Percentiles rank a stretch among this genome's conserved stretches.
These are phyloP conservation scores for Tylopilus rubrobrunneus DNA, from an alignment of 768 basidiomycete species.

Conservation along the genomic window DNA sequence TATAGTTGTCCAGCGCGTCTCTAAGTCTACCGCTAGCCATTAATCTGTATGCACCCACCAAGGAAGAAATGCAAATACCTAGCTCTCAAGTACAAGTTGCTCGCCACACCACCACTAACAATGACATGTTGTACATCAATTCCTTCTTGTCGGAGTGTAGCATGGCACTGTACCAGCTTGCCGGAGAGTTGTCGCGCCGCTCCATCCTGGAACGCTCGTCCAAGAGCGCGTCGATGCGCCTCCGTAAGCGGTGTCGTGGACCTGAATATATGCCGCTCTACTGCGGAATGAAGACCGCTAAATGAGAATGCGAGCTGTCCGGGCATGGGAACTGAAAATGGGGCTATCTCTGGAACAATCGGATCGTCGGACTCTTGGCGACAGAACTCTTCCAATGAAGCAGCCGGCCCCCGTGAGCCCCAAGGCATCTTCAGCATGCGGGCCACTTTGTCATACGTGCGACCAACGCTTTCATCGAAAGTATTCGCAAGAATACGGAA, in stretches of 20 bases:
- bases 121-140: conserved; percentile 58
- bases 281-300: conserved; percentile 67
- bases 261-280: conserved; percentile 53
- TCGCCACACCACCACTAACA: conserved; percentile 91
- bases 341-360: conserved; percentile 29
- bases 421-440: conserved; percentile 53
- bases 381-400: conserved; percentile 74
- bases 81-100: conserved; percentile 66
- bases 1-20: conserved; percentile 24
- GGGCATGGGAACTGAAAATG: conserved; percentile 47
- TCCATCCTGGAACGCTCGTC: conserved; percentile 60
- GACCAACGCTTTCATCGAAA: conserved; percentile 71
- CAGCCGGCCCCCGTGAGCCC: no score
- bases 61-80: conserved; percentile 41
- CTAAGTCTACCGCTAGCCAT: conserved; percentile 29
- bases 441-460: conserved; percentile 81
- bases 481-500: conserved; percentile 76
- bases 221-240: conserved; percentile 42
- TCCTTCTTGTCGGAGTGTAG: conserved; percentile 18
- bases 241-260: conserved; percentile 29
- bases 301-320: conserved; percentile 72
- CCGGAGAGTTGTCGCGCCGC: conserved; percentile 61
- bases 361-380: conserved; percentile 24
- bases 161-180: no score
- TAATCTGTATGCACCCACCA: neutral